These are phyloP conservation scores for Quercus wislizeni DNA, from an alignment of 306 rosid genomes.

Conservation along the genomic window DNA sequence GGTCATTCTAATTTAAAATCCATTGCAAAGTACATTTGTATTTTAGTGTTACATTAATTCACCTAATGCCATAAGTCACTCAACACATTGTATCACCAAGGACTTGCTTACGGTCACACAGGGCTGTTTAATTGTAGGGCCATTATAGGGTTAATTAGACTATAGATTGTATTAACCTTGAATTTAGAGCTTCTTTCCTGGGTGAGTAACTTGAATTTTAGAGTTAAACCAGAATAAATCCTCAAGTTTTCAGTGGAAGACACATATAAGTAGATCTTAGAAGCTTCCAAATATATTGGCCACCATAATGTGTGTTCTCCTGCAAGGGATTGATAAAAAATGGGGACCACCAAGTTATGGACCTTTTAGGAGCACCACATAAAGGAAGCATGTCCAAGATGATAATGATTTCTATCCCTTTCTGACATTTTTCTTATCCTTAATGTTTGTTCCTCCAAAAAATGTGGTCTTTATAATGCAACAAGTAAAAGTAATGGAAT, in stretches of 20 bases:
- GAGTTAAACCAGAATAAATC: not conserved
- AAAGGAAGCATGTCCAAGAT: conserved; percentile 22
- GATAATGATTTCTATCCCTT: conserved; percentile 37
- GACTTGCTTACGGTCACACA: not conserved
- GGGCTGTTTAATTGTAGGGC: not conserved
- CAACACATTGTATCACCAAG: not conserved
- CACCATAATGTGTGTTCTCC: conserved; percentile 17
- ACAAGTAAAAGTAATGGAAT: conserved; percentile 11
- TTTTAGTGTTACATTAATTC: not conserved
- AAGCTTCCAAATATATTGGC: not conserved
- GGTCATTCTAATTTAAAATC: not conserved
- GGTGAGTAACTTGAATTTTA: not conserved
- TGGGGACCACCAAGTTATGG: conserved; percentile 44
- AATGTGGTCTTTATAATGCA: conserved; percentile 20
- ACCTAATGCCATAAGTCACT: not conserved
- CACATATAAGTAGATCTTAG: conserved; percentile 9
- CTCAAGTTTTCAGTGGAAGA: not conserved
- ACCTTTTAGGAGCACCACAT: conserved; percentile 14
- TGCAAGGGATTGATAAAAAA: conserved; percentile 18
- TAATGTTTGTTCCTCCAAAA: conserved; percentile 24
- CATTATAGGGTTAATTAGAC: not conserved
- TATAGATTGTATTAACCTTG: not conserved
- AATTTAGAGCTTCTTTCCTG: not conserved
- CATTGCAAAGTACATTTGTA: not conserved
- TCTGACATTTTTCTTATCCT: conserved; percentile 32